Percentiles rank a stretch among this genome's conserved stretches.
These are phyloP conservation scores for Aspergillus hortae DNA, from an alignment of 2,329 filamentous ascomycete genomes.

Conservation along the genomic window DNA sequence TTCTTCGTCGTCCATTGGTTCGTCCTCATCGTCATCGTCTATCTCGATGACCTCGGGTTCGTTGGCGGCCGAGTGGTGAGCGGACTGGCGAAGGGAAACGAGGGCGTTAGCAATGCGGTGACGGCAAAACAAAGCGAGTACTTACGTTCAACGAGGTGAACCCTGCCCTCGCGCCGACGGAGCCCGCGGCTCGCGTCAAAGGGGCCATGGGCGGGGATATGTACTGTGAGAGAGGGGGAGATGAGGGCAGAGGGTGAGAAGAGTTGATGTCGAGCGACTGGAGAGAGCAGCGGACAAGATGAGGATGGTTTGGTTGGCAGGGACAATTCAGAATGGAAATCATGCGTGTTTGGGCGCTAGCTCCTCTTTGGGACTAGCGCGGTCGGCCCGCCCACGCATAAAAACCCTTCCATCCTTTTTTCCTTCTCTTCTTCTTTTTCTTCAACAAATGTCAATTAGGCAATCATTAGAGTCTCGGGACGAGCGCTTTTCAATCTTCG, in stretches of 20 bases:
- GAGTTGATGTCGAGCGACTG: neutral
- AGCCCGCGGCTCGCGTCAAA: slow-evolving; percentile 31
- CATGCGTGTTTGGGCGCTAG: slow-evolving; percentile 31
- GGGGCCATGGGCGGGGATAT: slow-evolving; percentile 34
- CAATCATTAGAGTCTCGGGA: slow-evolving; percentile 99
- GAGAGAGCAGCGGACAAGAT: neutral
- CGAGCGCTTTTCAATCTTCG: slow-evolving; percentile 76
- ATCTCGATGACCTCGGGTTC: slow-evolving; percentile 39
- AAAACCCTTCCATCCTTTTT: slow-evolving; percentile 25
- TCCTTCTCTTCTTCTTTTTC: slow-evolving; percentile 44
- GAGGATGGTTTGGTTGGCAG: neutral
- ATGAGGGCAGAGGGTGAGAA: slow-evolving; percentile 1
- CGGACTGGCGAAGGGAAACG: slow-evolving; percentile 13
- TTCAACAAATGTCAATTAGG: slow-evolving; percentile 61
- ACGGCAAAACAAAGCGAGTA: slow-evolving; percentile 7
- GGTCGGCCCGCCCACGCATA: slow-evolving; percentile 18
- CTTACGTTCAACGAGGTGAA: slow-evolving; percentile 26
- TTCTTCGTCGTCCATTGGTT: slow-evolving; percentile 27
- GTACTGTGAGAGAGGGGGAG: neutral
- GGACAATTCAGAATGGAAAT: neutral
- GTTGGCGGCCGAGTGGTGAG: slow-evolving; percentile 18
- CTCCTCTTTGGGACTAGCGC: slow-evolving; percentile 29
- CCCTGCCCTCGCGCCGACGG: slow-evolving; percentile 17
- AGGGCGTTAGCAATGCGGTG: slow-evolving; percentile 1
- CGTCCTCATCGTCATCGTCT: slow-evolving; percentile 33